Conservation (phyloP, 345 rosid genomes). For the Physaria fendleri region DNA sequence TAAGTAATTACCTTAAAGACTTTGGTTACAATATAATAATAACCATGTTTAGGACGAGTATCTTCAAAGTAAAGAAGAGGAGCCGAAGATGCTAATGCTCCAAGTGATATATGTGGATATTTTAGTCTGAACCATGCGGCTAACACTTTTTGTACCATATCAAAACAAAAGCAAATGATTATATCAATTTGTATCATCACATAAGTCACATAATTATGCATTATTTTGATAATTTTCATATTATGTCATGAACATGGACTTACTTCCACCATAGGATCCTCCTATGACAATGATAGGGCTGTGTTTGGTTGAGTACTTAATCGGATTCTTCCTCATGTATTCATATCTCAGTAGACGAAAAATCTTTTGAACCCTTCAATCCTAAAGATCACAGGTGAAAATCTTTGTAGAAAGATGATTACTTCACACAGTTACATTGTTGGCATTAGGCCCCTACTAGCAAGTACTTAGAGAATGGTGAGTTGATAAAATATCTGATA, state of each 20-base stretch:
- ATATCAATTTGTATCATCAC: no score
- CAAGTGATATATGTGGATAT: neutral
- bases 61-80: neutral
- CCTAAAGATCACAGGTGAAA: conserved; percentile 8
- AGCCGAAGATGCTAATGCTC: neutral
- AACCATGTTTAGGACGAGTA: neutral
- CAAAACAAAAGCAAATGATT: neutral
- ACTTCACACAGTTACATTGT: neutral
- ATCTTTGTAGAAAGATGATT: conserved; percentile 1
- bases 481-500: conserved; percentile 2
- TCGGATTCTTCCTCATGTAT: conserved; percentile 68
- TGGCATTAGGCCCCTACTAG: conserved; percentile 14
- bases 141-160: neutral
- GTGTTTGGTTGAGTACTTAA: conserved; percentile 25
- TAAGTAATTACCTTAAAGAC: neutral
- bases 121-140: neutral
- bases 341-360: conserved; percentile 68
- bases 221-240: neutral
- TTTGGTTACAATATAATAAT: neutral
- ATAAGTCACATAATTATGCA: neutral
- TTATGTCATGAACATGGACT: neutral
- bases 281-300: conserved; percentile 61
- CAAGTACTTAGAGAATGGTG: conserved; percentile 4
- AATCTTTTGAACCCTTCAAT: conserved; percentile 41
- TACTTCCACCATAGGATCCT: conserved; percentile 85